Evolutionary conservation across 257 asterid species (phyloP), one percentile per base, ranked within the genome.

Genomic region (Fraxinus cuspidata): DNA sequence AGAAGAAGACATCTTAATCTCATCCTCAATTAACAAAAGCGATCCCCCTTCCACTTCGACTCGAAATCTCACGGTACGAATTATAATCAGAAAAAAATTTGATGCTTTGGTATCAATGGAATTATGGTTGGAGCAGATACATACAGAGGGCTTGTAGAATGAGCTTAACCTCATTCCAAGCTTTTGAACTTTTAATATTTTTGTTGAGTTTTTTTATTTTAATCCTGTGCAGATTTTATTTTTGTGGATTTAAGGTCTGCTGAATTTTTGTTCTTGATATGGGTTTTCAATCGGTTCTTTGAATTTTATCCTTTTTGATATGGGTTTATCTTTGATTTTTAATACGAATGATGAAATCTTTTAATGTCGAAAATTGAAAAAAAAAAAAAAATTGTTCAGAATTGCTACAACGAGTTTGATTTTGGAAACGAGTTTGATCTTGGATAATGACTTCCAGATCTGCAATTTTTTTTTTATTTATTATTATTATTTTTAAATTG

Each of bases 61-160:
- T 76, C 76, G 81, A 40, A 88, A 81, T 78, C 74, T 74, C 77
- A 37, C 74, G 89, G 91, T 86, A 85, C 19, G 37, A 56, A 5
- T 7, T 40, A 42, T 81, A 53, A 31, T 70, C 35, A 25, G 9
- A 63, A 18, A 0, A 35, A 4, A 25, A 6, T 70, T 38, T 28
- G 23, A 19, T 53, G 31, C 37, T 32, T 58, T 38, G 10, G 11
- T 10, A 16, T 32, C 28, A 35, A 23, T 40, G 75, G 42, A 68
- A 25, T 64, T 56, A 11, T 75, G 78, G 64, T 34, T 68, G 66
- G 73, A 40, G 47, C 49, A 72, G 44, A 38, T 78, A 51, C 72
- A 75, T 70, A 10, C 25, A 18, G 79, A 28, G 7, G 49, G 68
- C 4, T 63, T 18, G 11, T 64, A 0, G 77, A 81, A 82, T 38